Conservation (phyloP, 2,329 filamentous ascomycete genomes). For the Pyricularia grisea region DNA sequence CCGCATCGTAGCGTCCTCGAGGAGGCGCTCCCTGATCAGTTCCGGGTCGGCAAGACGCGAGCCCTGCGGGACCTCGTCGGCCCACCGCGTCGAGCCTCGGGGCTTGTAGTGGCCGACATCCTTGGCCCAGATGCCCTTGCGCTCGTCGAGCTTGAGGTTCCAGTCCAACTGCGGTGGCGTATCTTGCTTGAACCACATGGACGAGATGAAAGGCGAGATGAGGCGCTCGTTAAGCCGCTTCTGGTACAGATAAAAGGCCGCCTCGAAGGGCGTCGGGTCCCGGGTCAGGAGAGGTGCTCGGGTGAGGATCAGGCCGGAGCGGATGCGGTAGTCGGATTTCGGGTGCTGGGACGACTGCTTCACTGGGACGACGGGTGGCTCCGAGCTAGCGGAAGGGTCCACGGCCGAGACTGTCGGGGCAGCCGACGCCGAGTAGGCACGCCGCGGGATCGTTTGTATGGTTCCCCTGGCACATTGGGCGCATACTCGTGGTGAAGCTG, state of each 20-base stretch:
- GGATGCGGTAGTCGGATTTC: constrained; percentile 34
- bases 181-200: constrained; percentile 91
- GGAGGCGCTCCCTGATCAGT: constrained; percentile 55
- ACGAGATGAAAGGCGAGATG: constrained; percentile 74
- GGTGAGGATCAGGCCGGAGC: constrained; percentile 70
- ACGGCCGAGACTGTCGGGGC: constrained; percentile 5
- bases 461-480: constrained; percentile 24
- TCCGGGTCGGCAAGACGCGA: constrained; percentile 57
- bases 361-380: constrained; percentile 8
- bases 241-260: constrained; percentile 93
- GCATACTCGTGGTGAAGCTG: constrained; percentile 20
- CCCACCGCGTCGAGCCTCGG: constrained; percentile 63
- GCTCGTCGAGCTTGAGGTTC: constrained; percentile 74
- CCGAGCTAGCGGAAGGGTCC: not conserved
- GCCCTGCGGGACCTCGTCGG: constrained; percentile 79
- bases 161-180: constrained; percentile 80
- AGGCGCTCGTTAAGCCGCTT: constrained; percentile 92
- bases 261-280: constrained; percentile 77
- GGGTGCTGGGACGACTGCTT: not conserved
- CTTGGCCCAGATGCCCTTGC: constrained; percentile 62
- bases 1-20: constrained; percentile 64
- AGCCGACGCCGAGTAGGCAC: constrained; percentile 13
- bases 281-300: constrained; percentile 82
- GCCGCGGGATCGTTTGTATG: constrained; percentile 15
- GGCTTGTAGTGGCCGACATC: constrained; percentile 72